Conservation (phyloP, 169 alveolate species). For the Plasmodium sp. region DNA sequence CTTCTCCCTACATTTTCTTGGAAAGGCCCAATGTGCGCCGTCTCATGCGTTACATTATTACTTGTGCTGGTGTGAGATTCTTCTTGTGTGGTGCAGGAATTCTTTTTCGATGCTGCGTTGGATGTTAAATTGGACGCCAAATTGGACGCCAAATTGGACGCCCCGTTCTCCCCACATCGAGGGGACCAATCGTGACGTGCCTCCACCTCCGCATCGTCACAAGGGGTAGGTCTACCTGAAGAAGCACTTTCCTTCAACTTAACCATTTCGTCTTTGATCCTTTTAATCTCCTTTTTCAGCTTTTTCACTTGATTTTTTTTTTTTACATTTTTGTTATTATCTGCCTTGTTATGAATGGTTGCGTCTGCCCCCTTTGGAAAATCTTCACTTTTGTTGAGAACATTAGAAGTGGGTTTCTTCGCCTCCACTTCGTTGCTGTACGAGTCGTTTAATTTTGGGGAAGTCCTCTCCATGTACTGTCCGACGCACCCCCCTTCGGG, state of each 20-base stretch:
- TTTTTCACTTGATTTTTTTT: slow-evolving; percentile 50
- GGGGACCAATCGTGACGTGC: not conserved
- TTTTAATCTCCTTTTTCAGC: slow-evolving; percentile 53
- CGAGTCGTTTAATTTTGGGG: not conserved
- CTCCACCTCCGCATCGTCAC: not conserved
- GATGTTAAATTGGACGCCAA: not conserved
- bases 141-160: not conserved
- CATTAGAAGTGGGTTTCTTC: not conserved
- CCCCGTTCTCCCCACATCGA: not conserved
- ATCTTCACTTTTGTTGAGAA: not conserved
- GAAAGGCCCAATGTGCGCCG: not conserved
- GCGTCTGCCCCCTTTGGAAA: not conserved
- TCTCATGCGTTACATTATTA: not conserved
- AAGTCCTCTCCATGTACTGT: not conserved
- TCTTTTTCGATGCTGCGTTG: not conserved
- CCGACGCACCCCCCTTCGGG: not conserved
- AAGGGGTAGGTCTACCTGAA: not conserved
- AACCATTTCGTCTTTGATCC: slow-evolving; percentile 67
- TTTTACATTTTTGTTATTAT: slow-evolving; percentile 9
- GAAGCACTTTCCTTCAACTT: slow-evolving; percentile 27
- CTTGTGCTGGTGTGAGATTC: not conserved
- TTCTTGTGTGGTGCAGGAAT: not conserved
- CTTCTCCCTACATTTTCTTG: not conserved
- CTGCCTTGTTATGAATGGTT: not conserved
- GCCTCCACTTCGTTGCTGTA: not conserved